These are phyloP conservation scores for Penicillium decumbens DNA, from an alignment of 2,329 filamentous ascomycete species.

Conservation along the genomic window DNA sequence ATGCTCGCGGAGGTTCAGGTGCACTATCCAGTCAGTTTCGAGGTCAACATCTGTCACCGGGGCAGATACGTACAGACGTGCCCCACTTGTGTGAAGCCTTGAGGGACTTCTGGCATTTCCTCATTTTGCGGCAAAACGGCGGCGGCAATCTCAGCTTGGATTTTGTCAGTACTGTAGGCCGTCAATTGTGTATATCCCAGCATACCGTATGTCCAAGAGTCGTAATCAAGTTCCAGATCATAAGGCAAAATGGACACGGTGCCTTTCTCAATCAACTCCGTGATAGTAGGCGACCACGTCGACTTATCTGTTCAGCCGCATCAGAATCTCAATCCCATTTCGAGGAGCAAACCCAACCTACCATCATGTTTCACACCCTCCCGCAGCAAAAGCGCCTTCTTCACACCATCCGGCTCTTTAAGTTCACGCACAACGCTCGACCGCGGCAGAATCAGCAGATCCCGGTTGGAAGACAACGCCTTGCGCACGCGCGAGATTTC, in stretches of 20 bases:
- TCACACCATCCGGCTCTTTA: slow-evolving; percentile 53
- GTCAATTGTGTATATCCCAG: slow-evolving; percentile 1
- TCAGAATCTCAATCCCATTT: slow-evolving; percentile 5
- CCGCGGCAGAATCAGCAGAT: slow-evolving; percentile 62
- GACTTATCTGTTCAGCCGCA: slow-evolving; percentile 51
- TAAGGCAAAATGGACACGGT: slow-evolving; percentile 71
- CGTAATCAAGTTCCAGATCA: slow-evolving; percentile 71
- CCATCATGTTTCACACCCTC: slow-evolving; percentile 39
- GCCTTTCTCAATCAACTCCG: slow-evolving; percentile 62
- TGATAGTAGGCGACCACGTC: slow-evolving; percentile 71
- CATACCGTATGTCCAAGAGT: slow-evolving; percentile 78
- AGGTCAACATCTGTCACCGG: not conserved
- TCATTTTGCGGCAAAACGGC: slow-evolving; percentile 71
- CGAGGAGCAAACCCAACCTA: slow-evolving; percentile 26
- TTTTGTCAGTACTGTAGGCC: not conserved
- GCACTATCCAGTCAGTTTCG: slow-evolving; percentile 52
- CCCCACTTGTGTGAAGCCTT: slow-evolving; percentile 81
- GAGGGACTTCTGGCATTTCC: slow-evolving; percentile 72
- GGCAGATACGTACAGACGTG: slow-evolving; percentile 63
- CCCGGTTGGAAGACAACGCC: slow-evolving; percentile 59
- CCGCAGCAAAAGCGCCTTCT: slow-evolving; percentile 39
- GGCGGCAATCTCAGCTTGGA: slow-evolving; percentile 70
- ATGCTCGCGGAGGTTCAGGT: slow-evolving; percentile 79
- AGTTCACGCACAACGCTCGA: slow-evolving; percentile 56
- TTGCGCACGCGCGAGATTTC: slow-evolving; percentile 69